These are phyloP conservation scores for Calendula officinalis DNA, from an alignment of 129 eudicot species.

Conservation along the genomic window DNA sequence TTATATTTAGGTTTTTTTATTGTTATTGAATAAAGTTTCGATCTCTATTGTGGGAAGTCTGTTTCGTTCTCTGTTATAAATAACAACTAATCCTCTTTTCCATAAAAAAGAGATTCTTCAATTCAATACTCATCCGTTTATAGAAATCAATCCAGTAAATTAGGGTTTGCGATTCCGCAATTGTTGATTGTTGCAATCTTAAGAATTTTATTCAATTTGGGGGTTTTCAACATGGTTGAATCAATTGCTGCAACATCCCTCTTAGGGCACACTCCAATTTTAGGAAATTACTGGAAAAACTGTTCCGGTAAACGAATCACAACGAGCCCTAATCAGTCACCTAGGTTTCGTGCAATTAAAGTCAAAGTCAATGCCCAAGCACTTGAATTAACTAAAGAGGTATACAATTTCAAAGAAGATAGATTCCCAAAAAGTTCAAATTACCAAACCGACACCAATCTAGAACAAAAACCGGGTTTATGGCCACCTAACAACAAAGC, in stretches of 20 bases:
- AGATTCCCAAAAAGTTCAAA: constrained; percentile 25
- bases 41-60: constrained; percentile 40
- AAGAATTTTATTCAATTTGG: constrained; percentile 1
- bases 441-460: constrained; percentile 29
- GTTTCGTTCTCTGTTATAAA: too few species aligned
- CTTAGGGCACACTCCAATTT: constrained; percentile 46
- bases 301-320: constrained; percentile 34
- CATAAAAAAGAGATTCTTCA: too few species aligned
- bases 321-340: constrained; percentile 17
- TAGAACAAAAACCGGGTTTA: constrained; percentile 44
- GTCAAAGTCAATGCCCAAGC: constrained; percentile 52
- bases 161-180: constrained; percentile 22
- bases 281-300: constrained; percentile 34
- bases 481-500: constrained; percentile 94
- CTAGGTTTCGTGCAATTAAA: constrained; percentile 32
- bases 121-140: too few species aligned
- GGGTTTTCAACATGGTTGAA: constrained; percentile 58
- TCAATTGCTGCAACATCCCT: constrained; percentile 69
- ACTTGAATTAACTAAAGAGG: constrained; percentile 76
- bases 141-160: neutral
- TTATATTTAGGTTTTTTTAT: too few species aligned
- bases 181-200: constrained; percentile 9
- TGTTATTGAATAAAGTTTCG: constrained; percentile 40
- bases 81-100: too few species aligned
- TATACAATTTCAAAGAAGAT: constrained; percentile 47